phyloP scores from a whole-genome alignment of 148 eudicot species.

The Mesembryanthemum crystallinum region DNA sequence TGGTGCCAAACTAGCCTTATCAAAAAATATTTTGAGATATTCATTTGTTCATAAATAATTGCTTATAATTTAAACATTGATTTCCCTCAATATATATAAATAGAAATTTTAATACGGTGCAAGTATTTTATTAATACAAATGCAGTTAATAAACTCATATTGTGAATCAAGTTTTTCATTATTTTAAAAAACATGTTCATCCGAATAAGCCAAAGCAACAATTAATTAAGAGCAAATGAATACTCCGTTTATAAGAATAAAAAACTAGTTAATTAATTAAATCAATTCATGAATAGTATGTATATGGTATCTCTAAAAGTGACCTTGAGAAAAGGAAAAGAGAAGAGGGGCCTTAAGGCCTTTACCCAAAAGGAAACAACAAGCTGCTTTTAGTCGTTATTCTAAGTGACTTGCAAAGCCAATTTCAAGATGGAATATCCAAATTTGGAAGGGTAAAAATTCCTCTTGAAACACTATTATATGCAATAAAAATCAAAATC shows the following conservation, averaged over 20 bases:
- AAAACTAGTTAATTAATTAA: background rate
- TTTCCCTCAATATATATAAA: too few species aligned
- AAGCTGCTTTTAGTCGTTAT: slow-evolving; percentile 12
- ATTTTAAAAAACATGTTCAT: too few species aligned
- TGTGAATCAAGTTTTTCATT: too few species aligned
- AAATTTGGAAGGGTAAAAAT: slow-evolving; percentile 2
- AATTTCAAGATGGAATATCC: slow-evolving; percentile 20
- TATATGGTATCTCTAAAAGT: slow-evolving; percentile 4
- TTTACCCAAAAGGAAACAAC: background rate
- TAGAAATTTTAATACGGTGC: too few species aligned
- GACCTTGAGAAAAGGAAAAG: background rate
- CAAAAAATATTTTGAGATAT: too few species aligned
- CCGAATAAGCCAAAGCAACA: too few species aligned
- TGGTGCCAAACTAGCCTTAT: too few species aligned
- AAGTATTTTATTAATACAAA: too few species aligned
- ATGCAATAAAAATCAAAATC: background rate
- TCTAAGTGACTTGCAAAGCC: slow-evolving; percentile 10
- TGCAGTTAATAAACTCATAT: too few species aligned
- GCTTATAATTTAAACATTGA: too few species aligned
- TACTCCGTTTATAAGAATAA: background rate
- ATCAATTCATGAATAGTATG: background rate
- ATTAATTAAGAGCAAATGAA: too few species aligned
- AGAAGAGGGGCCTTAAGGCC: background rate
- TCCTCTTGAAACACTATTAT: background rate
- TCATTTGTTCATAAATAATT: too few species aligned